Conservation (phyloP, 202 grass and related monocot species). For the Musa balbisiana region DNA sequence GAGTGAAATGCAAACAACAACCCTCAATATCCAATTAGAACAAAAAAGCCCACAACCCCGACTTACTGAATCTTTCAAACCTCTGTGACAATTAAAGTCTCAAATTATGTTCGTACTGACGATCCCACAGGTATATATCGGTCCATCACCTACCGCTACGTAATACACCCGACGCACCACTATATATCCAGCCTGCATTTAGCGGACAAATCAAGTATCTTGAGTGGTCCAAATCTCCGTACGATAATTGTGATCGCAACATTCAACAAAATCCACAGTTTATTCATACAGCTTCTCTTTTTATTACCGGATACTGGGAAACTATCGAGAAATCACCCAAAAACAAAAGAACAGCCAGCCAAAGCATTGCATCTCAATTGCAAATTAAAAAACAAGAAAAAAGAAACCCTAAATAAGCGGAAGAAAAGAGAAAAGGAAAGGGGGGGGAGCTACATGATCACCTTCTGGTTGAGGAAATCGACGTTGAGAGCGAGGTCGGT, state of each 20-base stretch:
- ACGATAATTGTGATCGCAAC: background rate
- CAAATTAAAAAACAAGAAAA: background rate
- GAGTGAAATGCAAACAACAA: background rate
- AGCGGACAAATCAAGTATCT: background rate
- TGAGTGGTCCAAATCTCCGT: background rate
- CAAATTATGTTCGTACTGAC: background rate
- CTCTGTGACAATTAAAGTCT: background rate
- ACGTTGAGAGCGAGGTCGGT: conserved; percentile 85
- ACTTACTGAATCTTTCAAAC: background rate
- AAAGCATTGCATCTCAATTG: background rate
- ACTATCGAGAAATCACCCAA: background rate
- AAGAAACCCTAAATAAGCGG: background rate
- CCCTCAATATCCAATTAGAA: background rate
- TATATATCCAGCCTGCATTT: background rate
- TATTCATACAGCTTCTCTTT: background rate
- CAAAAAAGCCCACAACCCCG: background rate
- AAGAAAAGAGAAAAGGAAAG: background rate
- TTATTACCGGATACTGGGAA: background rate
- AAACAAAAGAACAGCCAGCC: background rate
- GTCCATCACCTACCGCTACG: too few relatives aligned
- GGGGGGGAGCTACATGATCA: background rate
- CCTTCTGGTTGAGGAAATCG: conserved; percentile 77
- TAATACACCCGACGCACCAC: background rate
- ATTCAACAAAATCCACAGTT: background rate
- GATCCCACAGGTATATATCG: too few relatives aligned